A percentile compares a stretch with the other conserved stretches of the same genome.
Conservation (phyloP, 768 basidiomycete genomes). For the Leccinum obscurum region DNA sequence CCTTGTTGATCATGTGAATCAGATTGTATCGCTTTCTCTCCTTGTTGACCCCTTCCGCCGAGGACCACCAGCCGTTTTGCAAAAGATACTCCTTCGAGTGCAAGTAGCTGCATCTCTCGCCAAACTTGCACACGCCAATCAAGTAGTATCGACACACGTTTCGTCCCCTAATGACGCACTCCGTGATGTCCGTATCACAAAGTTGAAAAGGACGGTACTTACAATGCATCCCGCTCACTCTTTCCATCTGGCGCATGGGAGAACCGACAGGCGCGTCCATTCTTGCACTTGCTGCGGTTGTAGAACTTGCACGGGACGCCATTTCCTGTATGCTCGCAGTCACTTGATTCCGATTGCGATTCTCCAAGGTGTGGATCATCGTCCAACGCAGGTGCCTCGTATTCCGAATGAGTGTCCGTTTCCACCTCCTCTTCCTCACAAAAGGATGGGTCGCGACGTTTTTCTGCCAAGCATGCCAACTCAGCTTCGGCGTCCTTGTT, state of each 20-base stretch:
- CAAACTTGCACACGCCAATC: slow-evolving; percentile 41
- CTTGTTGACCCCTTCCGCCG: slow-evolving; percentile 7
- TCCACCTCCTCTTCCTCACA: not conserved
- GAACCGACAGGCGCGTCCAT: slow-evolving; percentile 43
- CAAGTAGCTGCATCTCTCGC: slow-evolving; percentile 45
- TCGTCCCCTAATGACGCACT: slow-evolving; percentile 42
- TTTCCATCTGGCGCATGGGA: slow-evolving; percentile 56
- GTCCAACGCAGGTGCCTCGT: slow-evolving; percentile 15
- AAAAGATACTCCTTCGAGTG: slow-evolving; percentile 49
- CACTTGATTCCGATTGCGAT: slow-evolving; percentile 53
- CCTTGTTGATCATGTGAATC: slow-evolving; percentile 1
- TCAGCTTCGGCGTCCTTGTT: slow-evolving; percentile 21
- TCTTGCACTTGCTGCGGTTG: slow-evolving; percentile 51
- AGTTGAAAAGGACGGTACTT: slow-evolving; percentile 20
- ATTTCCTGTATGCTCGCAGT: slow-evolving; percentile 52
- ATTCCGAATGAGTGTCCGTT: slow-evolving; percentile 9
- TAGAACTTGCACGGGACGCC: slow-evolving; percentile 56
- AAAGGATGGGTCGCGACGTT: not conserved
- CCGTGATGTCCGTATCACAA: not conserved
- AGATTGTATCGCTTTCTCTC: slow-evolving; percentile 3
- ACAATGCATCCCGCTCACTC: slow-evolving; percentile 58
- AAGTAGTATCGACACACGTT: slow-evolving; percentile 50
- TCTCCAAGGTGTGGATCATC: slow-evolving; percentile 38
- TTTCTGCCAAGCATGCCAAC: slow-evolving; percentile 12
- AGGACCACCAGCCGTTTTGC: slow-evolving; percentile 47